Percentiles rank a stretch among this genome's conserved stretches.
Evolutionary conservation across 192 early-diverging fungal species (phyloP).

Genomic region (Allomyces macrogynus): DNA sequence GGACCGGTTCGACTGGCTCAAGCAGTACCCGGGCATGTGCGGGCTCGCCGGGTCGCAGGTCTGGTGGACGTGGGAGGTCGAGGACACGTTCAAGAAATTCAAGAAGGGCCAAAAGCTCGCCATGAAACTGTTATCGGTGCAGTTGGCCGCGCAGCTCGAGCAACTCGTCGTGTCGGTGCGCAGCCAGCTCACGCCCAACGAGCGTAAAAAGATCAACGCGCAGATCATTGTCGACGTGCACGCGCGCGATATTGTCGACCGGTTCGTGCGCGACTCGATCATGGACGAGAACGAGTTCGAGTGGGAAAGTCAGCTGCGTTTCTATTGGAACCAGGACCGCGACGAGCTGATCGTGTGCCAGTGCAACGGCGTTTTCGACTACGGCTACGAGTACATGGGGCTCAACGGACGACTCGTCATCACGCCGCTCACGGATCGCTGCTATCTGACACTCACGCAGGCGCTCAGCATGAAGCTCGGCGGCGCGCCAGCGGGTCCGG

Average conservation of each 20-base stretch:
- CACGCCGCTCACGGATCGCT: conserved; percentile 95
- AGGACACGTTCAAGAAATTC: conserved; percentile 25
- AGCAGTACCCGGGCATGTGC: conserved; percentile 75
- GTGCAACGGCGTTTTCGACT: conserved; percentile 82
- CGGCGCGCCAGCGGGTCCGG: conserved; percentile 94
- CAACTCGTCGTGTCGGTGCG: conserved; percentile 81
- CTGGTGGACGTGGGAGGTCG: conserved; percentile 74
- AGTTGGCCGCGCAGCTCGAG: conserved; percentile 64
- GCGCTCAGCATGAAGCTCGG: conserved; percentile 81
- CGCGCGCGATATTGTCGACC: conserved; percentile 77
- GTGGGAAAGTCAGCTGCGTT: conserved; percentile 93
- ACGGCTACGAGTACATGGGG: conserved; percentile 97
- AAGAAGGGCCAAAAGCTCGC: conserved; percentile 20
- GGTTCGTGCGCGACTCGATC: conserved; percentile 29
- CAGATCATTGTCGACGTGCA: conserved; percentile 97
- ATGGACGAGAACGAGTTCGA: conserved; percentile 54
- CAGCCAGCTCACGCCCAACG: conserved; percentile 55
- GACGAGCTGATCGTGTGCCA: conserved; percentile 61
- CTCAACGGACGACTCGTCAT: conserved; percentile 91
- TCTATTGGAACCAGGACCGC: conserved; percentile 48
- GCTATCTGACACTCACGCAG: conserved; percentile 95
- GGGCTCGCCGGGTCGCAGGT: conserved; percentile 75
- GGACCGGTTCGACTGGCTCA: conserved; percentile 62
- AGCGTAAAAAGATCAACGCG: conserved; percentile 65
- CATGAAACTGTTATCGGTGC: conserved; percentile 36